phyloP scores from a whole-genome alignment of 2,329 filamentous ascomycete species.

The Incumbomyces lentus region DNA sequence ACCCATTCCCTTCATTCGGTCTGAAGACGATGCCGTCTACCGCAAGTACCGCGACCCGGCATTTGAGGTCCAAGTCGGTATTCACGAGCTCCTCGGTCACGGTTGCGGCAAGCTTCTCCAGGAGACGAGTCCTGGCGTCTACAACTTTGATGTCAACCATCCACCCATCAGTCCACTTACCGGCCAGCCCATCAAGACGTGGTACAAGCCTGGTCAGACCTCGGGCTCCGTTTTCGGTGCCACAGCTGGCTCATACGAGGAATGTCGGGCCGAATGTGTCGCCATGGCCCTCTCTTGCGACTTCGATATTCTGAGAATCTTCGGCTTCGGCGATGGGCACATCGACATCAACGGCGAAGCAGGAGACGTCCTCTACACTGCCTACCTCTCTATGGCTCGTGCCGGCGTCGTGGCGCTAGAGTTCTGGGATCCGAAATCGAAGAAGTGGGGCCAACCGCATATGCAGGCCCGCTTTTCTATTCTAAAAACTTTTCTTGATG shows the following conservation, averaged over 20 bases:
- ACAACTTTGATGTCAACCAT: slow-evolving; percentile 77
- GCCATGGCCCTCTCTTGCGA: slow-evolving; percentile 87
- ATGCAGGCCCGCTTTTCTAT: slow-evolving; percentile 89
- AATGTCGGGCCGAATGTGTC: slow-evolving; percentile 87
- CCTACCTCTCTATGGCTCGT: slow-evolving; percentile 87
- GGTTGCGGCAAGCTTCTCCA: slow-evolving; percentile 90
- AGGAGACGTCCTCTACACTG: slow-evolving; percentile 76
- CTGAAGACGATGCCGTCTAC: slow-evolving; percentile 66
- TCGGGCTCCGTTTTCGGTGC: slow-evolving; percentile 89
- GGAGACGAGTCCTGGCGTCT: slow-evolving; percentile 70
- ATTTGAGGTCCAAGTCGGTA: slow-evolving; percentile 91
- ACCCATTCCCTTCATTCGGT: slow-evolving; percentile 78
- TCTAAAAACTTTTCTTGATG: slow-evolving; percentile 63
- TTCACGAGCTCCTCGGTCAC: slow-evolving; percentile 82
- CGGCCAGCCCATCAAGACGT: slow-evolving; percentile 65
- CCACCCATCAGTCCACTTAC: slow-evolving; percentile 74
- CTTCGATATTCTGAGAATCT: slow-evolving; percentile 78
- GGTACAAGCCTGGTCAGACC: slow-evolving; percentile 91
- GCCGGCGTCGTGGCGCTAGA: slow-evolving; percentile 83
- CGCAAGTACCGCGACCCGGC: slow-evolving; percentile 73
- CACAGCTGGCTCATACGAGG: slow-evolving; percentile 80
- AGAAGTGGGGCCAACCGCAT: slow-evolving; percentile 88
- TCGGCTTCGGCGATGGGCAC: slow-evolving; percentile 74
- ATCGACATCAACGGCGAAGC: slow-evolving; percentile 63
- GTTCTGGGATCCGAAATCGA: slow-evolving; percentile 84